Evolutionary conservation across 768 basidiomycete species (phyloP), one percentile per base, ranked within the genome.

Genomic region (Russula abietina): DNA sequence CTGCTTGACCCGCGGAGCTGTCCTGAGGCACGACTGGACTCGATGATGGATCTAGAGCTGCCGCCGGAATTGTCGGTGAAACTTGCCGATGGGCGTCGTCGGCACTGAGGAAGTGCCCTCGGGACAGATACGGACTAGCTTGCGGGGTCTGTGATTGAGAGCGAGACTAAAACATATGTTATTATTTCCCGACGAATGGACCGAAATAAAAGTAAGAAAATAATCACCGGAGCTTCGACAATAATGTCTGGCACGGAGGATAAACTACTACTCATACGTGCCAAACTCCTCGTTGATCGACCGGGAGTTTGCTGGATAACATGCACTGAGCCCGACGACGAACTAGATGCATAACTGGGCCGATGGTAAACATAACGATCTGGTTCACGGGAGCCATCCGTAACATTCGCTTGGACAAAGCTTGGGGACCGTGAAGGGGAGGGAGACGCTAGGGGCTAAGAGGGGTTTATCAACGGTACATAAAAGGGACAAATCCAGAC

Each of bases 111-210:
- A 62, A 60, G 16, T 32, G 30, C n/a, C 62, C 16, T 28, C 41
- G 58, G 4, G 33, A 22, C 12, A n/a, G n/a, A 48, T 33, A 19
- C 24, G 65, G 67, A 16, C 65, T 63, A 46, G 50, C 58, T 48
- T 66, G 65, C 14, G 65, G 65, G 3, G 67, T 68, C 49, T 67
- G 65, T n/a, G 67, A 63, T n/a, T 53, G 55, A 38, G 61, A 36
- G 33, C 67, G 67, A 36, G 67, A 67, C 67, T 67, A 30, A n/a
- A 19, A 26, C 2, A 16, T 17, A 53, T 11, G 10, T 55, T 24
- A 59, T 43, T 46, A 39, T 52, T 17, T 26, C n/a, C 16, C 36
- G 41, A 48, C 32, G 6, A 30, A 12, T 19, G 8, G 16, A 33
- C 22, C 4, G 30, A 28, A 30, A 24, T 41, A 1, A 30, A 49